Evolutionary conservation across 768 basidiomycete species (phyloP), one percentile per base, ranked within the genome.

Genomic region (Neoboletus subvelutipes): DNA sequence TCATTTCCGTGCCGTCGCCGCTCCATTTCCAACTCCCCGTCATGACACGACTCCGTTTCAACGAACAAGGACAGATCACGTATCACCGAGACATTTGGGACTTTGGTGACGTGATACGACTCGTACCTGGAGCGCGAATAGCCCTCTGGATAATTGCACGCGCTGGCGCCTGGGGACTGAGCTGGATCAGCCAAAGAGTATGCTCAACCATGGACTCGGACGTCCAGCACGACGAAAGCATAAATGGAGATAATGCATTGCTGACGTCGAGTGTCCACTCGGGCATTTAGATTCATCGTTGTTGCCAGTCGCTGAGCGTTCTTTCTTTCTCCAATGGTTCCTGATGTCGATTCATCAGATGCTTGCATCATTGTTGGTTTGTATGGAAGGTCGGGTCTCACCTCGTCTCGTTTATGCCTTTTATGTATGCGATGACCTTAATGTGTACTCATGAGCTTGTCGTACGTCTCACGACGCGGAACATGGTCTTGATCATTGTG

Each of bases 1-100:
- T 79, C 4, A 64, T 84, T 34, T 77, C 79, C 36, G 63, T 86
- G 18, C 83, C 86, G 1, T 87, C 86, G 17, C 87, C 90, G 1
- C 72, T 92, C n/a, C 87, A 90, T 67, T 76, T 90, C 63, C 79
- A 82, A 64, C 79, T 93, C 6, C 87, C 80, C 46, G 81, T 92
- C 48, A 78, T 88, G 55, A 88, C 89, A 5, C 81, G 85, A 29
- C 79, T 92, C 36, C 80, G 82, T 33, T 90, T 93, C 72, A 92
- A 92, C 71, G 90, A 92, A 63, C 85, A 86, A 65, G 88, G 87
- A n/a, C 82, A 80, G 57, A 85, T 93, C 59, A 86, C 88, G 5
- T 81, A 85, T 63, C 91, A 94, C 67, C 81, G 88, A 29, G 91
- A 92, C 65, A 78, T 88, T 39, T 92, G 88, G 88, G 89, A 92